Conservation (phyloP, 306 rosid species). For the Carpinus viminea region DNA sequence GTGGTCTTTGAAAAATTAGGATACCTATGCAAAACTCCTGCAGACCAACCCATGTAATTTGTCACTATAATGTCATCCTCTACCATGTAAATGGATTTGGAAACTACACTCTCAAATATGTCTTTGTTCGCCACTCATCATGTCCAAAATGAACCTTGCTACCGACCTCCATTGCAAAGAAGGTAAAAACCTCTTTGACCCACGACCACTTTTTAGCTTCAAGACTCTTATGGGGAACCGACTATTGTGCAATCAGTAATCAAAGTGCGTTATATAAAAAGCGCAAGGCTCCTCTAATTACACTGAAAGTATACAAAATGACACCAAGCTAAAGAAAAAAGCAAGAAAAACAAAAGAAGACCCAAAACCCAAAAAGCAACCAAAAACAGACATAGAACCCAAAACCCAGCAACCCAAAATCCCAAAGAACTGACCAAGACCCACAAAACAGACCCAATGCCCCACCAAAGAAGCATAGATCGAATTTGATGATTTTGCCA, state of each 20-base stretch:
- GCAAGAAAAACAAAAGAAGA: too few relatives aligned
- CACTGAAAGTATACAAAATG: too few relatives aligned
- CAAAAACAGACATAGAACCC: too few relatives aligned
- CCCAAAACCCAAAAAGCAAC: too few relatives aligned
- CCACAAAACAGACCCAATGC: too few relatives aligned
- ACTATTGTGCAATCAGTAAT: background rate
- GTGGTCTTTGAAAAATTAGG: background rate
- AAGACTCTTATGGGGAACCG: background rate
- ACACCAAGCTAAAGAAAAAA: too few relatives aligned
- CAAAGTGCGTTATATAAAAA: too few relatives aligned
- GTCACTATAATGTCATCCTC: background rate
- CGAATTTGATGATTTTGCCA: too few relatives aligned
- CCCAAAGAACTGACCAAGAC: too few relatives aligned
- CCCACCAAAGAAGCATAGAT: too few relatives aligned
- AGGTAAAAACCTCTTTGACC: background rate
- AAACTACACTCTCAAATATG: background rate
- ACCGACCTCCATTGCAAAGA: background rate
- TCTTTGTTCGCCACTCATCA: background rate
- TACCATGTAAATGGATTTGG: background rate
- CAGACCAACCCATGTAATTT: background rate
- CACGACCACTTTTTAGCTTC: background rate
- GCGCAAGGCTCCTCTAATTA: too few relatives aligned
- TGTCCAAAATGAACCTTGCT: background rate
- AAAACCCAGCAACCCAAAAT: too few relatives aligned
- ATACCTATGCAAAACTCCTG: background rate